Conservation (phyloP, 2,329 filamentous ascomycete genomes). For the Stemphylium lycopersici region DNA sequence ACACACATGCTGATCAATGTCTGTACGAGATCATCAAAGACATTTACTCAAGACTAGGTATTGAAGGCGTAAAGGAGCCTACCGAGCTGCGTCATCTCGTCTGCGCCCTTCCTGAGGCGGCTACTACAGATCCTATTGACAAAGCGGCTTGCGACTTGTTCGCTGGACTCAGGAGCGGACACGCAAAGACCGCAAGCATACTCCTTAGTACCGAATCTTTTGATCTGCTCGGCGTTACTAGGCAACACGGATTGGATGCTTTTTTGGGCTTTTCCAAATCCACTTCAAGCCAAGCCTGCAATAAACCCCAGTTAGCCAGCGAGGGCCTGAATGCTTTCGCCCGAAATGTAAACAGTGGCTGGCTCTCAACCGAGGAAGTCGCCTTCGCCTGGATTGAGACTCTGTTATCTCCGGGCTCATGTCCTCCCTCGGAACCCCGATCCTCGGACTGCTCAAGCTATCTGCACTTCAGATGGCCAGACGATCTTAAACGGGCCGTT, state of each 20-base stretch:
- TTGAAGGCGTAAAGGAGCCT: constrained; percentile 54
- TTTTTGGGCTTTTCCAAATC: constrained; percentile 64
- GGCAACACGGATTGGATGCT: constrained; percentile 59
- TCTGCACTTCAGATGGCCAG: constrained; percentile 60
- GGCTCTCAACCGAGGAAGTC: constrained; percentile 58
- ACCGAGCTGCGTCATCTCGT: constrained; percentile 44
- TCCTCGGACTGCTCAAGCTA: constrained; percentile 55
- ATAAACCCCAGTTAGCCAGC: constrained; percentile 49
- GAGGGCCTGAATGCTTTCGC: constrained; percentile 52
- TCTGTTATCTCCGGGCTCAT: constrained; percentile 54
- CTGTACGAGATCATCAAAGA: constrained; percentile 61
- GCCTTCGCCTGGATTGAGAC: constrained; percentile 61
- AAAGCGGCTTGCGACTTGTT: constrained; percentile 54
- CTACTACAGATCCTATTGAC: constrained; percentile 27
- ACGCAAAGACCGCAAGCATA: constrained; percentile 53
- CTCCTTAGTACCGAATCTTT: constrained; percentile 57
- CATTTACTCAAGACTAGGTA: constrained; percentile 59
- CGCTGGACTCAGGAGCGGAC: constrained; percentile 42
- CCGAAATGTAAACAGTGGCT: constrained; percentile 53
- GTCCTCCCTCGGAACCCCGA: constrained; percentile 13
- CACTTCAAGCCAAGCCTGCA: constrained; percentile 48
- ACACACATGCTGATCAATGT: constrained; percentile 62
- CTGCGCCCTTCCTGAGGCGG: constrained; percentile 17
- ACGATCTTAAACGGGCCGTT: constrained; percentile 61
- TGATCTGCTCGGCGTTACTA: constrained; percentile 56